A percentile compares a stretch with the other conserved stretches of the same genome.
phyloP scores from a whole-genome alignment of 192 early-diverging fungal genomes.

The Dissophora globulifera region DNA sequence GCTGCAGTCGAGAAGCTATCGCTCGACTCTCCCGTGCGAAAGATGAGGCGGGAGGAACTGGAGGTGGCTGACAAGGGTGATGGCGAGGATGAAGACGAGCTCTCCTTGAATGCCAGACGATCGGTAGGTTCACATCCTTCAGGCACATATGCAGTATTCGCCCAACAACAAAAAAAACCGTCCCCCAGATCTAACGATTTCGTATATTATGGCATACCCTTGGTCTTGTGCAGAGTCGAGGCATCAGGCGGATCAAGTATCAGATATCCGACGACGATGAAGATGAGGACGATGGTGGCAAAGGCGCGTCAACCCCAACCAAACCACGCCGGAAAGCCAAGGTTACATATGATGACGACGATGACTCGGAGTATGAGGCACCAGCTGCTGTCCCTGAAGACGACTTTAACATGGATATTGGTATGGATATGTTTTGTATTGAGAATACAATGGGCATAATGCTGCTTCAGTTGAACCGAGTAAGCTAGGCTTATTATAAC shows the following conservation, averaged over 20 bases:
- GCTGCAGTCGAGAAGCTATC: slow-evolving; percentile 41
- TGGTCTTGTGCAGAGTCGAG: slow-evolving; percentile 19
- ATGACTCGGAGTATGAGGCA: slow-evolving; percentile 47
- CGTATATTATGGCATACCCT: too few species aligned
- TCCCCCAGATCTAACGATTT: too few species aligned
- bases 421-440: slow-evolving; percentile 4
- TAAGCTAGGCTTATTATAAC: neutral
- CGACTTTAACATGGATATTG: slow-evolving; percentile 51
- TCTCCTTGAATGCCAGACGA: slow-evolving; percentile 11
- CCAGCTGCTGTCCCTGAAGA: slow-evolving; percentile 28
- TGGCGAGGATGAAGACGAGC: slow-evolving; percentile 15
- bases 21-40: slow-evolving; percentile 17
- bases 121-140: slow-evolving; percentile 38
- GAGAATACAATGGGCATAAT: too few species aligned
- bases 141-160: too few species aligned
- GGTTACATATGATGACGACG: slow-evolving; percentile 8
- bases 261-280: slow-evolving; percentile 31
- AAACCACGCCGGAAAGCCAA: slow-evolving; percentile 19
- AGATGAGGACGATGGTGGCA: slow-evolving; percentile 20
- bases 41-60: slow-evolving; percentile 9
- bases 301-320: neutral
- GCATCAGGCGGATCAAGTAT: slow-evolving; percentile 31
- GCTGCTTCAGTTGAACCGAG: too few species aligned
- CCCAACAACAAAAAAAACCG: too few species aligned
- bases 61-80: slow-evolving; percentile 7